phyloP scores from a whole-genome alignment of 257 asterid genomes.

The Solanum paucissectum region DNA sequence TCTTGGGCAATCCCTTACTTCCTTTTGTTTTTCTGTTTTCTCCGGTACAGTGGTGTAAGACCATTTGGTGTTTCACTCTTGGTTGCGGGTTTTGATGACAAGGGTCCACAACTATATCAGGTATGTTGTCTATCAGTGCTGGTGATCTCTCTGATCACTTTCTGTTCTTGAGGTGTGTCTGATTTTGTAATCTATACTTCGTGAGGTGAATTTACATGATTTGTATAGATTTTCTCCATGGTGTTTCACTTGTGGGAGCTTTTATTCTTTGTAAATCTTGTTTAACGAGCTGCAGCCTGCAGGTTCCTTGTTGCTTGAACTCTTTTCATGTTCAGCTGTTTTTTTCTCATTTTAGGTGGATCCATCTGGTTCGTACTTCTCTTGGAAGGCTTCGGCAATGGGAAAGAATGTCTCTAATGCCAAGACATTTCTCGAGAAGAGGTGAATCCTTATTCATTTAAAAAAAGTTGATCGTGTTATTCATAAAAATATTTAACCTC shows the following conservation, averaged over 20 bases:
- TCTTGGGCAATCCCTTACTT: neutral
- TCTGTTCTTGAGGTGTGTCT: neutral
- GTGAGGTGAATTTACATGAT: neutral
- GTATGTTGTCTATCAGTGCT: conserved; percentile 22
- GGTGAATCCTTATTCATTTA: conserved; percentile 26
- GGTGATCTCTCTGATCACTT: neutral
- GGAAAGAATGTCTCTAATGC: conserved; percentile 99
- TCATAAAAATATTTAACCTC: neutral
- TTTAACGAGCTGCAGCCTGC: neutral
- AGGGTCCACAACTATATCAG: conserved; percentile 97
- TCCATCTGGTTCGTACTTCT: conserved; percentile 98
- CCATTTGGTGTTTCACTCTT: conserved; percentile 94
- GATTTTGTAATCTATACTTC: neutral
- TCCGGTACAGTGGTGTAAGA: conserved; percentile 73
- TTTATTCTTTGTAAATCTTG: neutral
- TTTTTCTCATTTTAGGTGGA: conserved; percentile 46
- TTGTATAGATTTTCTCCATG: neutral
- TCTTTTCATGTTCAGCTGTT: neutral
- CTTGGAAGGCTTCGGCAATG: conserved; percentile 99
- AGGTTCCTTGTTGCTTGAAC: neutral
- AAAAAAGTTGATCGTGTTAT: neutral
- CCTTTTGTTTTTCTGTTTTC: neutral
- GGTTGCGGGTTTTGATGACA: conserved; percentile 97
- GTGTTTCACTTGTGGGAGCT: neutral
- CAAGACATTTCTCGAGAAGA: conserved; percentile 92